Evolutionary conservation across 2,329 filamentous ascomycete genomes (phyloP).

Genomic region (Reticulascus tulasneorum): DNA sequence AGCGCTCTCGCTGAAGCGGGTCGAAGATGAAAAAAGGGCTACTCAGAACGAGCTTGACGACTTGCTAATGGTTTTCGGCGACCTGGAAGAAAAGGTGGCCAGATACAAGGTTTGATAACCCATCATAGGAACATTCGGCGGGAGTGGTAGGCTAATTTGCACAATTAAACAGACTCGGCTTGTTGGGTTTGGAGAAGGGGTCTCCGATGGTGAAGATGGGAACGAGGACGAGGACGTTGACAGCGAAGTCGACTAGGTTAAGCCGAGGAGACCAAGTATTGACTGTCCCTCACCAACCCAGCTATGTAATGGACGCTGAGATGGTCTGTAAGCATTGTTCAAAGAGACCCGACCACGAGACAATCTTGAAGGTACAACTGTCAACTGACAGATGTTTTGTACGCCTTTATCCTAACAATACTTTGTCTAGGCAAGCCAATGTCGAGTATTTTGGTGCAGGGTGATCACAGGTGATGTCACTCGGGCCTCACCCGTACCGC

Average conservation of each 20-base stretch:
- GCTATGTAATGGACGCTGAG: no score
- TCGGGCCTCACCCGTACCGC: no score
- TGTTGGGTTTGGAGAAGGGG: constrained; percentile 61
- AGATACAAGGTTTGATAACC: constrained; percentile 64
- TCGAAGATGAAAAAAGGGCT: constrained; percentile 58
- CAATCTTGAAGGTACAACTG: no score
- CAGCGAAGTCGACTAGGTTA: constrained; percentile 50
- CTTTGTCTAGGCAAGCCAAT: no score
- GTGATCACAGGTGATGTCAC: no score
- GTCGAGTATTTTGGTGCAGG: no score
- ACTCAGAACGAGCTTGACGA: constrained; percentile 75
- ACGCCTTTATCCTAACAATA: no score
- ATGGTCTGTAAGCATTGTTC: no score
- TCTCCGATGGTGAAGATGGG: constrained; percentile 74
- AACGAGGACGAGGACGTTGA: constrained; percentile 54
- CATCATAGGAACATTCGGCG: neutral
- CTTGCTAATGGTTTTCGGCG: constrained; percentile 74
- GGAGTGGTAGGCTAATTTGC: constrained; percentile 6
- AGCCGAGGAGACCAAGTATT: no score
- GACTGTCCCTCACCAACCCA: no score
- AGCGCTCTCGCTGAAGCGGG: constrained; percentile 43
- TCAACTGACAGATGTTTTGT: no score
- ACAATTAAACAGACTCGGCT: constrained; percentile 46
- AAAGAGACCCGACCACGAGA: no score
- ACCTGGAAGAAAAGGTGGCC: constrained; percentile 71